Evolutionary conservation across 129 eudicot genomes (phyloP), one percentile per base, ranked within the genome.

Genomic region (Ambrosia trifida): DNA sequence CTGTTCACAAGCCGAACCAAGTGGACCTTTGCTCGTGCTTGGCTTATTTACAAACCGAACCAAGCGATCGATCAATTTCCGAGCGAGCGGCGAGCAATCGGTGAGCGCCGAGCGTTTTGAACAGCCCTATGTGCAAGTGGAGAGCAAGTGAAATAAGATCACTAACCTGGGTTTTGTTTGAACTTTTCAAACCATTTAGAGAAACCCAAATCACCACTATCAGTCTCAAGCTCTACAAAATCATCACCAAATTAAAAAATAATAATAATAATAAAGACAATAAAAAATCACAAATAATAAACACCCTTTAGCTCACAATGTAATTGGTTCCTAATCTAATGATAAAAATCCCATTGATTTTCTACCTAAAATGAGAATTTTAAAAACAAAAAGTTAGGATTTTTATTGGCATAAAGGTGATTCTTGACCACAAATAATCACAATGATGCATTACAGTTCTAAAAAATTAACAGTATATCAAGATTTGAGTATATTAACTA

Each of bases 151-250:
- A n/a, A n/a, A n/a, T 24, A 24, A 24, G 28, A 24, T 45, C n/a
- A 62, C 81, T 47, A 46, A 95, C 99, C 99, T 86, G 99, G 94
- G 58, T 79, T 84, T 59, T 83, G 74, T 53, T 67, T 87, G n/a
- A 90, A 84, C 72, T 78, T 80, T 20, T 85, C 86, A 75, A 95
- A 75, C 97, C 99, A 95, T 82, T 90, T 86, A 4, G 94, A 70
- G 66, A 94, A 94, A 7, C 98, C 97, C 88, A 95, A 86, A 83
- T 90, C 97, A 69, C 41, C 88, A 73, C 70, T 88, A 43, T 79
- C 88, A 80, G 49, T 76, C 43, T 79, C 84, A 76, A 83, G 54
- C 71, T 83, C 91, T 89, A 72, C 71, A 77, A 67, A 77, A 41
- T 35, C 17, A 76, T 19, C 59, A 69, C 38, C 18, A 44, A 60